A percentile compares a stretch with the other conserved stretches of the same genome.
These are phyloP conservation scores for Mycogone perniciosa DNA, from an alignment of 2,329 filamentous ascomycete genomes.

Conservation along the genomic window DNA sequence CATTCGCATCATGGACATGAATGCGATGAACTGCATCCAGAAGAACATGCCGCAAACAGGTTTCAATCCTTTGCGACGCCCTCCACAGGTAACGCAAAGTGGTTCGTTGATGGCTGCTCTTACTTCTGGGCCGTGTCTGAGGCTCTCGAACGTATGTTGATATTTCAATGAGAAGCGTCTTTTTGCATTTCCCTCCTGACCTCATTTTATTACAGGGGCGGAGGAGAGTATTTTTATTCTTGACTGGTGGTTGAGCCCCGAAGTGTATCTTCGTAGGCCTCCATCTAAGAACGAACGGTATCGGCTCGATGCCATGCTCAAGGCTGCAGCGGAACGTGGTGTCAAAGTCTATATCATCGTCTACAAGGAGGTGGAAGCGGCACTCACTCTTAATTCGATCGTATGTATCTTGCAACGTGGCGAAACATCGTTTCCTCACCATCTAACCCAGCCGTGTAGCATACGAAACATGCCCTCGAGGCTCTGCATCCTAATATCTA, in stretches of 20 bases:
- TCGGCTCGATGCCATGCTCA: constrained; percentile 74
- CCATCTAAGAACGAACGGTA: constrained; percentile 77
- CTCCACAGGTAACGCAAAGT: constrained; percentile 70
- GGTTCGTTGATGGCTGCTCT: constrained; percentile 78
- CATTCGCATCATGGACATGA: constrained; percentile 37
- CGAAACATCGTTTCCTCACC: not conserved
- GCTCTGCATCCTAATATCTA: constrained; percentile 74
- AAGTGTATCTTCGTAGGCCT: constrained; percentile 79
- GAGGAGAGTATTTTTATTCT: constrained; percentile 76
- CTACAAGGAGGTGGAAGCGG: constrained; percentile 84
- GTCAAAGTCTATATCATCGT: constrained; percentile 82
- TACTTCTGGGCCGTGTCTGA: constrained; percentile 83
- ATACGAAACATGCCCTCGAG: constrained; percentile 77
- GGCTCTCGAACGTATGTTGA: constrained; percentile 59
- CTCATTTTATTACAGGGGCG: constrained; percentile 44
- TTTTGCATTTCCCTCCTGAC: not conserved
- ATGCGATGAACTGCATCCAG: constrained; percentile 36
- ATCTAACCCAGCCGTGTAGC: constrained; percentile 35
- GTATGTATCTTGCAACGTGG: constrained; percentile 29
- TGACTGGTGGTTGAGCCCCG: constrained; percentile 86
- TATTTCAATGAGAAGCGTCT: not conserved
- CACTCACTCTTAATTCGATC: constrained; percentile 54
- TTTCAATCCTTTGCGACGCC: constrained; percentile 67
- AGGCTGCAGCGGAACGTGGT: constrained; percentile 74
- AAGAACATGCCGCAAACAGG: constrained; percentile 43